Conservation (phyloP, 352 stramenopile genomes). For the Globisporangium recalcitrans region DNA sequence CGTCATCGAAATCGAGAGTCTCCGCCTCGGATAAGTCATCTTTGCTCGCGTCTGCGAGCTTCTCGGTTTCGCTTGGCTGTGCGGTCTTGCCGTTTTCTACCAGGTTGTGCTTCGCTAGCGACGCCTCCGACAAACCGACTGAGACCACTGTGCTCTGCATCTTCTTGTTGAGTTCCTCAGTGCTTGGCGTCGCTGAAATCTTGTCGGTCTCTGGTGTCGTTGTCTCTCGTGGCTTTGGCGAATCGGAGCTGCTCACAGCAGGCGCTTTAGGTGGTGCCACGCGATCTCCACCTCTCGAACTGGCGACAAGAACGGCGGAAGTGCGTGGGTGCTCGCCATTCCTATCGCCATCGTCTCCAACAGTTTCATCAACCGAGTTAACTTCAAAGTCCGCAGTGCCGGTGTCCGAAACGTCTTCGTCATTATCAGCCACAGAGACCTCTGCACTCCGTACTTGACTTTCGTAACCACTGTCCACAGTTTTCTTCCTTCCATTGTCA, state of each 20-base stretch:
- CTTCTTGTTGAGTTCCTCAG: not conserved
- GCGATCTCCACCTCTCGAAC: not conserved
- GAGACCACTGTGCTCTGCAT: not conserved
- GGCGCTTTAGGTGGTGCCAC: not conserved
- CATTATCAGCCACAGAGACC: conserved; percentile 11
- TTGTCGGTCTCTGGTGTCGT: not conserved
- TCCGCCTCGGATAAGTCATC: conserved; percentile 13
- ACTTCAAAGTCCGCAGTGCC: conserved; percentile 35
- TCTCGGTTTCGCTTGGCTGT: not conserved
- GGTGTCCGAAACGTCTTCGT: conserved; percentile 30
- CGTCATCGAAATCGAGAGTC: conserved; percentile 12
- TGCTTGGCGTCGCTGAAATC: not conserved
- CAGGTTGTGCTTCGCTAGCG: conserved; percentile 1
- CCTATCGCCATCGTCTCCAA: conserved; percentile 7
- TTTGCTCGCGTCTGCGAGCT: not conserved
- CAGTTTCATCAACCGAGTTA: conserved; percentile 25
- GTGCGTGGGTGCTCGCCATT: not conserved
- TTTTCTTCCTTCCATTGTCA: not conserved
- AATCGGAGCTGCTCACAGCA: not conserved
- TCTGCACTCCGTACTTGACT: conserved; percentile 4
- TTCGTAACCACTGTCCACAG: not conserved
- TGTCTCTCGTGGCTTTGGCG: not conserved
- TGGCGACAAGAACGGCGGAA: not conserved
- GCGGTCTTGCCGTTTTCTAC: not conserved
- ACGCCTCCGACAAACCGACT: conserved; percentile 2